Percentiles rank a stretch among this genome's conserved stretches.
These are phyloP conservation scores for Diaporthe longicolla DNA, from an alignment of 2,329 filamentous ascomycete species.

Conservation along the genomic window DNA sequence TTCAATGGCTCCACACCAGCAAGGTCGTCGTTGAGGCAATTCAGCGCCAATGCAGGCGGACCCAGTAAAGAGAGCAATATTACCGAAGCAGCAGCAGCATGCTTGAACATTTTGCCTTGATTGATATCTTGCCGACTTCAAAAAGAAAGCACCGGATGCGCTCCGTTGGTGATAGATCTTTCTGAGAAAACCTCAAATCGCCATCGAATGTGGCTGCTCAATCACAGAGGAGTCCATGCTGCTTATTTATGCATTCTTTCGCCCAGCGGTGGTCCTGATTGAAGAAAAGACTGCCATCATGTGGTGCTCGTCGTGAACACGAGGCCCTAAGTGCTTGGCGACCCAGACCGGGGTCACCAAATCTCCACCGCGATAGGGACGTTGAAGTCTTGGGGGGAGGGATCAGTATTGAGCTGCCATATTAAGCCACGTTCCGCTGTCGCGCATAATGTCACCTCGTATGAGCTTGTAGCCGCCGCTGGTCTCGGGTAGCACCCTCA, in stretches of 20 bases:
- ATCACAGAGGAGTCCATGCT: background rate
- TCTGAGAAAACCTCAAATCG: background rate
- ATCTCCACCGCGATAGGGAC: conserved; percentile 14
- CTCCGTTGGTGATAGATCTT: background rate
- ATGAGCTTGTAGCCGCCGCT: background rate
- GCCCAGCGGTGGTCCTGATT: background rate
- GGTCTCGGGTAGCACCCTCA: background rate
- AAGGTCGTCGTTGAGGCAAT: conserved; percentile 24
- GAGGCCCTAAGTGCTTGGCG: conserved; percentile 27
- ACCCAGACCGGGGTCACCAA: background rate
- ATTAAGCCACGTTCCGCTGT: conserved; percentile 14
- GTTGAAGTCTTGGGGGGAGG: conserved; percentile 16
- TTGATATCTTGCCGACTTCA: background rate
- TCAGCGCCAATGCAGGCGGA: background rate
- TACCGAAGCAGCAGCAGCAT: conserved; percentile 3
- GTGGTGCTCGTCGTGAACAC: conserved; percentile 10
- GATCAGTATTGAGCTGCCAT: conserved; percentile 12
- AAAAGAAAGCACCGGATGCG: background rate
- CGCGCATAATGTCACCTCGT: conserved; percentile 25
- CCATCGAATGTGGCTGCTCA: background rate
- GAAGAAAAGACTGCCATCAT: background rate
- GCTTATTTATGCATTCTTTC: background rate
- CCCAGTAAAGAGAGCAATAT: background rate
- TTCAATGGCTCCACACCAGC: background rate
- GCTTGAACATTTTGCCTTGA: background rate